A percentile compares a stretch with the other conserved stretches of the same genome.
Conservation (phyloP, 352 stramenopile species). For the Pythium chondricola region DNA sequence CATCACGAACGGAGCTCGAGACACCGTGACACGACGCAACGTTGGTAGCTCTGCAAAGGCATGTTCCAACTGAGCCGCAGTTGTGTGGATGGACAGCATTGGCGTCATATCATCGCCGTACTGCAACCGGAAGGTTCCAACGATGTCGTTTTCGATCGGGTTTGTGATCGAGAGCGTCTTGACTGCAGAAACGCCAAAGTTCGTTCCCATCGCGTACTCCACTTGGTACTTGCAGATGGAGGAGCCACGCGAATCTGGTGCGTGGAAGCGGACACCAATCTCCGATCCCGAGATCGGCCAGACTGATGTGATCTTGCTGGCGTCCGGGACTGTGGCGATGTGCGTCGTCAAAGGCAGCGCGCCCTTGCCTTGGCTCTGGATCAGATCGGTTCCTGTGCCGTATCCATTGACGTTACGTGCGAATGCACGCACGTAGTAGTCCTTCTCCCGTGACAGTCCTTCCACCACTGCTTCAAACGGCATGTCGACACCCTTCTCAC, state of each 20-base stretch:
- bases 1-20: constrained; percentile 41
- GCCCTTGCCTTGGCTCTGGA: constrained; percentile 56
- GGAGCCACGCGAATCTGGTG: constrained; percentile 18
- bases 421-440: constrained; percentile 66
- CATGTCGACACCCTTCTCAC: constrained; percentile 48
- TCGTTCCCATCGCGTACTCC: constrained; percentile 44
- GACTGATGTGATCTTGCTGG: constrained; percentile 29
- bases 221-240: constrained; percentile 44
- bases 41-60: constrained; percentile 38
- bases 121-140: constrained; percentile 58
- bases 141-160: constrained; percentile 39
- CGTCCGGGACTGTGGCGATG: constrained; percentile 26
- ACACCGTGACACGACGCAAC: constrained; percentile 43
- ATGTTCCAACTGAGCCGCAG: constrained; percentile 23
- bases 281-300: constrained; percentile 59
- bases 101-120: constrained; percentile 48
- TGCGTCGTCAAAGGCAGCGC: constrained; percentile 40
- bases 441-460: constrained; percentile 28
- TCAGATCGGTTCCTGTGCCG: constrained; percentile 40
- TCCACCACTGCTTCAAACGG: constrained; percentile 60
- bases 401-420: constrained; percentile 67
- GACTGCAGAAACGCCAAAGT: constrained; percentile 37
- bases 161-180: constrained; percentile 52
- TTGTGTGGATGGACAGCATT: constrained; percentile 48
- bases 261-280: constrained; percentile 22